Conservation (phyloP, 805 yeast genomes). For the Cyberlindnera veronae region DNA sequence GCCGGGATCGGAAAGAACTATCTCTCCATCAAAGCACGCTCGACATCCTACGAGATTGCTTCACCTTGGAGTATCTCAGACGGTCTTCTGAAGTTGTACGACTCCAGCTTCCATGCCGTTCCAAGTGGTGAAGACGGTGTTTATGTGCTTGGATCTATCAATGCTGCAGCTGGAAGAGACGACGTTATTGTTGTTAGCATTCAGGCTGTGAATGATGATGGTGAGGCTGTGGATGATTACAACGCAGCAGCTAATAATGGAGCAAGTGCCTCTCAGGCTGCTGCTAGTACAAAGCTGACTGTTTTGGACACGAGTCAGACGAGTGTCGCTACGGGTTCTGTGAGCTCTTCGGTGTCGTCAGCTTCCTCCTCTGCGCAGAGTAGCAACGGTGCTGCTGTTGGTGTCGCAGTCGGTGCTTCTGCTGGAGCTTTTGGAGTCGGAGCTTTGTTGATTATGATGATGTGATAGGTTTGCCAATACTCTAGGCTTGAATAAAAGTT, state of each 20-base stretch:
- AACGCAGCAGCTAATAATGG: slow-evolving; percentile 2
- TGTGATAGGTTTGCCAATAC: neutral
- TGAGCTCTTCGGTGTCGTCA: neutral
- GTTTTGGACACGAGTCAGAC: neutral
- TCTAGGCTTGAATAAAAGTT: neutral
- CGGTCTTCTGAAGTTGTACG: slow-evolving; percentile 17
- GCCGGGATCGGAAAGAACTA: slow-evolving; percentile 21
- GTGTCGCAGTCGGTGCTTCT: neutral
- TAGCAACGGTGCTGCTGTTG: neutral
- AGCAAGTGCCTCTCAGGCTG: neutral
- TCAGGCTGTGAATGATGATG: slow-evolving; percentile 8
- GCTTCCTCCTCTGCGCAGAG: neutral
- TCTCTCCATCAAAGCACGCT: slow-evolving; percentile 10
- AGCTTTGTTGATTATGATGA: neutral
- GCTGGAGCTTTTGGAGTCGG: neutral
- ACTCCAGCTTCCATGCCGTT: slow-evolving; percentile 21
- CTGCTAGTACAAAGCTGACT: neutral
- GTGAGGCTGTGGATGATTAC: slow-evolving; percentile 5
- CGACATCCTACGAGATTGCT: slow-evolving; percentile 9
- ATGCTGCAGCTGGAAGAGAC: slow-evolving; percentile 17
- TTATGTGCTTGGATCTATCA: slow-evolving; percentile 18
- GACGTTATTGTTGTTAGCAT: slow-evolving; percentile 9
- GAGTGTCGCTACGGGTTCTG: neutral
- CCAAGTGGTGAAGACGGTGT: slow-evolving; percentile 17
- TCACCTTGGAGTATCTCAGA: slow-evolving; percentile 16